Base-by-base conservation (phyloP, 2,329 filamentous ascomycete genomes). In the Cladorrhinum sp. region DNA sequence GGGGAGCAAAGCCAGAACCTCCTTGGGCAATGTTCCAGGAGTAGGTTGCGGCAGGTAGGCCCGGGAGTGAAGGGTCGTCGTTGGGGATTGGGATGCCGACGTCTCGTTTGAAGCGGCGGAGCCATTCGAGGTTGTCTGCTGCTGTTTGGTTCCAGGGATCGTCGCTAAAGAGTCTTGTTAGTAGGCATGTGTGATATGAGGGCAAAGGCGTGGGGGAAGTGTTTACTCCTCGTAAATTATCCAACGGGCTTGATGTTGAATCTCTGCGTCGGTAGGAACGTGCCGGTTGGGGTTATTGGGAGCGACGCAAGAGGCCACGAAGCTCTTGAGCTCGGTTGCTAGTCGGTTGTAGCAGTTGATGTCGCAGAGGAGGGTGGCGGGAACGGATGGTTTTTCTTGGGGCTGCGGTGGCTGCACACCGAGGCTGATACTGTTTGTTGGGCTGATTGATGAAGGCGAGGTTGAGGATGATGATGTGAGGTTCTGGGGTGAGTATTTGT, bases 111-210 rank as follows among this genome's bases (percentile, higher is more conserved):
- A 88, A 87, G 50, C 84, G 79, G 59, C 79, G 77, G 12, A 88
- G 76, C 85, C 85, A 88, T 70, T 87, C 84, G 0, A 77, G 78
- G 64, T 87, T 87, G 67, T 87, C 85, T 27, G 84, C 84, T 0
- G 83, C 82, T 0, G 85, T 87, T 65, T 85, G 81, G 69, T 87
- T 87, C 81, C 84, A 86, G 2, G 83, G 82, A 66, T 87, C 85
- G 59, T 87, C 85, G 59, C 82, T 85, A 50, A 22, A 24, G 24
- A 2, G 12, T 48, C 58, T 59, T 59, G 36, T 55, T 22, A 5
- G 23, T 23, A 60, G 23, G 50, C 64, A 71, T 63, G 73, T 66
- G 53, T 36, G 22, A 36, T 7, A 50, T 24, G 23, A 9, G 22
- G 25, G 48, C 10, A 36, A 22, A 50, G 16, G 29, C 7, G 22